phyloP scores from a whole-genome alignment of 164 flowering plant genomes.

The Sedum album region DNA sequence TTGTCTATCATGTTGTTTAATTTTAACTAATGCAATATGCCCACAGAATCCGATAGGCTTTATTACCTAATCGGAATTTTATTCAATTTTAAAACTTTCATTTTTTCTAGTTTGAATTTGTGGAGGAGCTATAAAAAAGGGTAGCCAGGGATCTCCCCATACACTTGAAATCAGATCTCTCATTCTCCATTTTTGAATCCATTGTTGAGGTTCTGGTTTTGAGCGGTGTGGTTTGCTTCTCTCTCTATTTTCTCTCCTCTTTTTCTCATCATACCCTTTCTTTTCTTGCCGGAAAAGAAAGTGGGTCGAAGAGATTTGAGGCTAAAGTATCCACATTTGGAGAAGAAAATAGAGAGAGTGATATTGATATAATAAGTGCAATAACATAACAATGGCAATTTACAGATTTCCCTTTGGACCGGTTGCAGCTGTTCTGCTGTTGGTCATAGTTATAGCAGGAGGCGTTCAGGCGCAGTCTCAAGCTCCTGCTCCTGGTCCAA shows the following conservation, averaged over 20 bases:
- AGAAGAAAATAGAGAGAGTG: background rate
- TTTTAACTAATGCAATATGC: background rate
- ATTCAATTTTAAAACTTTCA: background rate
- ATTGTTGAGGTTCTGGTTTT: background rate
- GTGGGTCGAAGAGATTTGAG: background rate
- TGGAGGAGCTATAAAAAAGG: conserved; percentile 1
- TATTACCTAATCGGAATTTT: background rate
- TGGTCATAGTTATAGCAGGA: background rate
- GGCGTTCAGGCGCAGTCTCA: conserved; percentile 5
- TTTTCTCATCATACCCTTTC: background rate
- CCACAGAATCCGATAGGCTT: background rate
- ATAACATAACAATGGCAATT: background rate
- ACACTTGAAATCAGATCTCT: background rate
- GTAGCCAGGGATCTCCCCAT: background rate
- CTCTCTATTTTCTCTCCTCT: background rate
- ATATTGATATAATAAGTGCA: too few relatives aligned
- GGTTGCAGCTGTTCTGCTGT: background rate
- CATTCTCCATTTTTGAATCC: background rate
- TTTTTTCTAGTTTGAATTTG: background rate
- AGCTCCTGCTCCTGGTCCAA: background rate
- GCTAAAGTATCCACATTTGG: background rate
- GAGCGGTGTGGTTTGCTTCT: background rate
- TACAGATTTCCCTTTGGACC: background rate
- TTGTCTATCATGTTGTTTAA: background rate
- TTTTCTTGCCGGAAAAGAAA: conserved; percentile 3